These are phyloP conservation scores for Butyriboletus loyo DNA, from an alignment of 768 basidiomycete species.

Conservation along the genomic window DNA sequence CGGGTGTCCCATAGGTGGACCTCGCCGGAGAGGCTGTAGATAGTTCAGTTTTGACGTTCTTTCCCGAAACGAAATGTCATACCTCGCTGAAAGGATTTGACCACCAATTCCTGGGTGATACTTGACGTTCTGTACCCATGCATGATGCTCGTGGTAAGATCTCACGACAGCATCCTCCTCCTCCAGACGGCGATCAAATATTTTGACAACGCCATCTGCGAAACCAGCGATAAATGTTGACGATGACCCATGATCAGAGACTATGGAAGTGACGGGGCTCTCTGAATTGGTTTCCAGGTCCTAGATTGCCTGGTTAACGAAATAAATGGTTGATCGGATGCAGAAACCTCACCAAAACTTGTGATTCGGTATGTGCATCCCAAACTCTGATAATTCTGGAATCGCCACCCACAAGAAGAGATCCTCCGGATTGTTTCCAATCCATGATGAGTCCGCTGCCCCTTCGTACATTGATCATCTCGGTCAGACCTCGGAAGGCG, in stretches of 20 bases:
- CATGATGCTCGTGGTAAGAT: conserved; percentile 70
- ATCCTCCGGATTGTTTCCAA: conserved; percentile 89
- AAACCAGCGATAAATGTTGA: conserved; percentile 88
- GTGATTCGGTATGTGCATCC: conserved; percentile 90
- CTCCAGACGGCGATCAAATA: conserved; percentile 89
- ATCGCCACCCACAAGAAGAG: conserved; percentile 88
- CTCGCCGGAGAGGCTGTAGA: conserved; percentile 75
- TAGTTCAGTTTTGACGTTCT: background rate
- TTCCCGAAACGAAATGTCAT: background rate
- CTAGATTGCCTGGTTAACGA: conserved; percentile 38
- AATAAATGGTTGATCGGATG: background rate
- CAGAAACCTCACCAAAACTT: conserved; percentile 54
- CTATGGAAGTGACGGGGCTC: conserved; percentile 83
- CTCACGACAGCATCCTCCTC: conserved; percentile 81
- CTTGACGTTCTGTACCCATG: conserved; percentile 90
- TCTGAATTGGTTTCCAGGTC: conserved; percentile 88
- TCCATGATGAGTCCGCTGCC: conserved; percentile 85
- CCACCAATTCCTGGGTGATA: conserved; percentile 69
- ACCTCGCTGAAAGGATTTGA: conserved; percentile 89
- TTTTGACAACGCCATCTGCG: conserved; percentile 84
- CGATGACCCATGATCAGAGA: conserved; percentile 71
- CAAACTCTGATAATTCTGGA: conserved; percentile 85
- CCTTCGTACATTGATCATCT: conserved; percentile 68
- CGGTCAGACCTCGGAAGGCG: conserved; percentile 85
- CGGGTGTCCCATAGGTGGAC: conserved; percentile 92